Evolutionary conservation across 1,284 basidiomycete genomes (phyloP).

Genomic region (Puccinia coronata): DNA sequence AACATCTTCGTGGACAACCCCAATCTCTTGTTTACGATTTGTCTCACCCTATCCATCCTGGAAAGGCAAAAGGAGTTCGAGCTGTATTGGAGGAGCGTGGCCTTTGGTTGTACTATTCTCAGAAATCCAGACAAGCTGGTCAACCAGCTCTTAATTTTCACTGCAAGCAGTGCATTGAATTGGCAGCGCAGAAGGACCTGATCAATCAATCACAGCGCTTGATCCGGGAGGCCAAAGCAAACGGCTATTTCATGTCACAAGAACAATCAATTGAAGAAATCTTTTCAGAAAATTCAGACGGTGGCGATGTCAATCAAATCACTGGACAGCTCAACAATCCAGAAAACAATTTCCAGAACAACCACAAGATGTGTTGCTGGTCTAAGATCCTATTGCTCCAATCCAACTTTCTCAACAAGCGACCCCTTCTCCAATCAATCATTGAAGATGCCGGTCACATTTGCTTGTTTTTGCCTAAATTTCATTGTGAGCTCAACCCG

Average conservation of each 20-base stretch:
- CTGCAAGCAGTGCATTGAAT: background rate
- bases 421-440: background rate
- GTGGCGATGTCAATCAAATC: background rate
- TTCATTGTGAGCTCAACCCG: slow-evolving; percentile 30
- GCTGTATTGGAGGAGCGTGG: background rate
- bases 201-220: background rate
- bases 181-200: background rate
- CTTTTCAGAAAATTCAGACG: background rate
- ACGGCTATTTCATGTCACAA: background rate
- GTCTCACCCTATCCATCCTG: background rate
- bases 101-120: background rate
- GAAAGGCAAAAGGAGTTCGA: slow-evolving; percentile 11
- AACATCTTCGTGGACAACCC: background rate
- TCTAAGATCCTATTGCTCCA: slow-evolving; percentile 12
- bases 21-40: background rate
- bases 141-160: background rate
- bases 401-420: slow-evolving; percentile 10
- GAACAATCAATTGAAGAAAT: background rate
- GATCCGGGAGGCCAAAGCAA: background rate
- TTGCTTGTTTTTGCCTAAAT: slow-evolving; percentile 23
- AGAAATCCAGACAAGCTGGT: background rate
- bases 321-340: background rate
- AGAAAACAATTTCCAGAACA: background rate
- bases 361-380: background rate
- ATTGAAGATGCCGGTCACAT: slow-evolving; percentile 22